These are phyloP conservation scores for Omphalotus guepiniiformis DNA, from an alignment of 768 basidiomycete genomes.

Conservation along the genomic window DNA sequence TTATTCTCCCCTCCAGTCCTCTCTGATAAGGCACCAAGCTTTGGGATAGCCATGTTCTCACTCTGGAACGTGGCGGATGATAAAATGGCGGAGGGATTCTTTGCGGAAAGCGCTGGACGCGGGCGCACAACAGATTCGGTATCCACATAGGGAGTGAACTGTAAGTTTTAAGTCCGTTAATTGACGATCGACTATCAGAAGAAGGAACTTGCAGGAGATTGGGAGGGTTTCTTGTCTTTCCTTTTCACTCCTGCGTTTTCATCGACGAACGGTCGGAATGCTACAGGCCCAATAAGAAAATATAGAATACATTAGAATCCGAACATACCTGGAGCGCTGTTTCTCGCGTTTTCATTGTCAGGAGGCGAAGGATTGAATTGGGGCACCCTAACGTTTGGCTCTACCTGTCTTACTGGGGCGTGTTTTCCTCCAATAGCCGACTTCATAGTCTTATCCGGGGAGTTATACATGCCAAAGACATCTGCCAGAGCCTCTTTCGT, in stretches of 20 bases:
- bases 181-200: conserved; percentile 13
- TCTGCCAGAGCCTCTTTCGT: conserved; percentile 94
- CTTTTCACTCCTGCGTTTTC: conserved; percentile 42
- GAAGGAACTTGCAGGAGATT: conserved; percentile 33
- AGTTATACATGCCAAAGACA: conserved; percentile 96
- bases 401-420: conserved; percentile 65
- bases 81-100: conserved; percentile 37
- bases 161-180: conserved; percentile 1
- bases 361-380: conserved; percentile 34
- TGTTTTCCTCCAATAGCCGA: conserved; percentile 62
- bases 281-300: conserved; percentile 25
- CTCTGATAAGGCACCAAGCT: conserved; percentile 9
- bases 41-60: conserved; percentile 24
- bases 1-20: conserved; percentile 36
- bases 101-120: conserved; percentile 45
- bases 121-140: conserved; percentile 34
- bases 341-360: conserved; percentile 26
- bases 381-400: conserved; percentile 41
- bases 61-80: conserved; percentile 20
- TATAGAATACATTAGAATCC: background rate
- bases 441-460: conserved; percentile 71
- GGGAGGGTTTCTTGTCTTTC: conserved; percentile 38
- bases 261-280: conserved; percentile 68
- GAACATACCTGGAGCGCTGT: conserved; percentile 24
- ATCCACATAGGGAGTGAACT: conserved; percentile 72